These are phyloP conservation scores for Pythium aquatile DNA, from an alignment of 352 stramenopile genomes.

Conservation along the genomic window DNA sequence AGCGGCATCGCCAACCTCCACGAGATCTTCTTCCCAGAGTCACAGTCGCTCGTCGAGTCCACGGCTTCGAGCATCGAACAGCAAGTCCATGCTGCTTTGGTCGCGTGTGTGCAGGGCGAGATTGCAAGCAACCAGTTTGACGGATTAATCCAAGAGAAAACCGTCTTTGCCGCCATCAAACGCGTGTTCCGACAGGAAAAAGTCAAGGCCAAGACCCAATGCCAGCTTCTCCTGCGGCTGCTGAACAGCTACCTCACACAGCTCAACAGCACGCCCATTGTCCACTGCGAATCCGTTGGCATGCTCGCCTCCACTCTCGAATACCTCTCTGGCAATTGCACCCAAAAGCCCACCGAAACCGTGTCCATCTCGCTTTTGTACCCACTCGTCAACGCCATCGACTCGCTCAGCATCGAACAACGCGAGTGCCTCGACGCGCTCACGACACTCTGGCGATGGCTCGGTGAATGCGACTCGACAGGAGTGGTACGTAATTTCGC, in stretches of 20 bases:
- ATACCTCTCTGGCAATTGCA: slow-evolving; percentile 35
- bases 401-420: slow-evolving; percentile 65
- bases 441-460: slow-evolving; percentile 49
- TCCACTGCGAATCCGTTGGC: slow-evolving; percentile 43
- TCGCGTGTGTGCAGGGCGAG: slow-evolving; percentile 44
- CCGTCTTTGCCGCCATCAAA: slow-evolving; percentile 48
- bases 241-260: slow-evolving; percentile 45
- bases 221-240: slow-evolving; percentile 39
- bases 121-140: slow-evolving; percentile 64
- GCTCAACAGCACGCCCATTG: slow-evolving; percentile 41
- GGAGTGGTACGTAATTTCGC: slow-evolving; percentile 38
- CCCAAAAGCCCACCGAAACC: slow-evolving; percentile 17
- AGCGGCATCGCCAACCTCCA: slow-evolving; percentile 28
- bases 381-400: slow-evolving; percentile 68
- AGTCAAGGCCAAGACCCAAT: slow-evolving; percentile 33
- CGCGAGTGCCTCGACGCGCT: slow-evolving; percentile 73
- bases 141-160: slow-evolving; percentile 52
- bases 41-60: slow-evolving; percentile 20
- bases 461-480: slow-evolving; percentile 36
- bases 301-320: slow-evolving; percentile 65
- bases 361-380: slow-evolving; percentile 48
- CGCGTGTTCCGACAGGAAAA: slow-evolving; percentile 51
- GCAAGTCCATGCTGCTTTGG: slow-evolving; percentile 39
- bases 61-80: slow-evolving; percentile 29
- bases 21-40: slow-evolving; percentile 36